These are phyloP conservation scores for Zymoseptoria ardabiliae DNA, from an alignment of 2,329 filamentous ascomycete genomes.

Conservation along the genomic window DNA sequence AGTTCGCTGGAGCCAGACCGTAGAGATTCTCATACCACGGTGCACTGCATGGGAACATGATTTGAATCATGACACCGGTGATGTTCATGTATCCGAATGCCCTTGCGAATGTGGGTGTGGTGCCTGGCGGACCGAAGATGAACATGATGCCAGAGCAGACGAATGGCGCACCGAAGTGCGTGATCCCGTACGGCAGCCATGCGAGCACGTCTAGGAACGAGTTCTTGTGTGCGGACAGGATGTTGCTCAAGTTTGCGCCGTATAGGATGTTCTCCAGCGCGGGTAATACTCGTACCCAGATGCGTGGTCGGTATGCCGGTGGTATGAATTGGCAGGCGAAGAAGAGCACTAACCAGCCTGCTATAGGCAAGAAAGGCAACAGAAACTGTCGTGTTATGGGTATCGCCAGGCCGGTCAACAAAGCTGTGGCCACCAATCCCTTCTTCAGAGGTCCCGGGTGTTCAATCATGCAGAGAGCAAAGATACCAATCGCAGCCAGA, in stretches of 20 bases:
- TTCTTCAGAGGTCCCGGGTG: constrained; percentile 71
- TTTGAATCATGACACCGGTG: constrained; percentile 76
- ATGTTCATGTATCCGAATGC: constrained; percentile 92
- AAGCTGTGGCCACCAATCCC: constrained; percentile 59
- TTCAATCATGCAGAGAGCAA: constrained; percentile 76
- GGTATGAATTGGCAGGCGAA: constrained; percentile 90
- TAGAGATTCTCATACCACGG: constrained; percentile 97
- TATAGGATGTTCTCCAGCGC: constrained; percentile 95
- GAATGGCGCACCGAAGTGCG: constrained; percentile 80
- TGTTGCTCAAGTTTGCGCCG: constrained; percentile 91
- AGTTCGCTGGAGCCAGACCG: constrained; percentile 83
- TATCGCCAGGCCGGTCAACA: constrained; percentile 65
- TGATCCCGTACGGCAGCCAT: constrained; percentile 87
- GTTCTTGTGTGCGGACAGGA: constrained; percentile 83
- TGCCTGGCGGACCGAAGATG: constrained; percentile 79
- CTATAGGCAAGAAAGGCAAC: constrained; percentile 75
- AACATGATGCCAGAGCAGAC: constrained; percentile 75
- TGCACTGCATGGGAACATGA: constrained; percentile 86
- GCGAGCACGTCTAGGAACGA: constrained; percentile 77
- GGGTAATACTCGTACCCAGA: constrained; percentile 91
- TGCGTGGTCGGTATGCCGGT: constrained; percentile 78
- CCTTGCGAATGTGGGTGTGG: constrained; percentile 73
- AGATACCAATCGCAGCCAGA: constrained; percentile 66
- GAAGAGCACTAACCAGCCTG: constrained; percentile 83
- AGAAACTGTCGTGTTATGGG: constrained; percentile 88